A percentile compares a stretch with the other conserved stretches of the same genome.
These are phyloP conservation scores for Fusarium tupiense DNA, from an alignment of 2,329 filamentous ascomycete species.

Conservation along the genomic window DNA sequence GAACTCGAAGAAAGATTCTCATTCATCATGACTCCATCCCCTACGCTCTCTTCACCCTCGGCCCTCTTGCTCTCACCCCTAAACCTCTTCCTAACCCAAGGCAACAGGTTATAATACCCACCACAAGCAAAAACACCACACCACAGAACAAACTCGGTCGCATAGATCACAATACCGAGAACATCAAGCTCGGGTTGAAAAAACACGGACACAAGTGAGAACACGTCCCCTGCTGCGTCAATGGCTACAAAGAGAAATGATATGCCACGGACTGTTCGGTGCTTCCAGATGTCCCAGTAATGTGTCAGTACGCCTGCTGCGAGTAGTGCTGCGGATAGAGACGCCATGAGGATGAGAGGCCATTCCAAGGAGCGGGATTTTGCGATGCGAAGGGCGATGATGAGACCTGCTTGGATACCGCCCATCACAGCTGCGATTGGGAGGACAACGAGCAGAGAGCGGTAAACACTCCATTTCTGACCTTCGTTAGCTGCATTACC, in stretches of 20 bases:
- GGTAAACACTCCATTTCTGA: conserved; percentile 62
- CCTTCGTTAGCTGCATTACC: background rate
- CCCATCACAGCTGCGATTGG: conserved; percentile 66
- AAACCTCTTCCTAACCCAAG: conserved; percentile 52
- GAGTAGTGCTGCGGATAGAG: conserved; percentile 69
- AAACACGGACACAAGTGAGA: conserved; percentile 71
- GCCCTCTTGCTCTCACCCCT: background rate
- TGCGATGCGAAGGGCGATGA: conserved; percentile 64
- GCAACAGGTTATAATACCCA: conserved; percentile 70
- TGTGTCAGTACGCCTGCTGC: conserved; percentile 73
- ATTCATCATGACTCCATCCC: conserved; percentile 52
- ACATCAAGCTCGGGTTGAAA: conserved; percentile 68
- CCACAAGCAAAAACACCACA: conserved; percentile 73
- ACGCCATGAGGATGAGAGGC: conserved; percentile 74
- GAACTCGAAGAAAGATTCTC: conserved; percentile 68
- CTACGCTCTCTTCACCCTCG: background rate
- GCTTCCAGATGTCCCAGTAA: conserved; percentile 74
- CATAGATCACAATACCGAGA: conserved; percentile 73
- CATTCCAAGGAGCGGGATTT: conserved; percentile 59
- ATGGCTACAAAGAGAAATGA: conserved; percentile 78
- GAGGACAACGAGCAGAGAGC: conserved; percentile 58
- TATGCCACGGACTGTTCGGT: conserved; percentile 74
- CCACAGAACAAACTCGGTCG: conserved; percentile 72
- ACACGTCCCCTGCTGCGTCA: conserved; percentile 74
- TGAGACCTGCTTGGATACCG: conserved; percentile 66